phyloP scores from a whole-genome alignment of 2,329 filamentous ascomycete genomes.

The Fusarium duplospermum region DNA sequence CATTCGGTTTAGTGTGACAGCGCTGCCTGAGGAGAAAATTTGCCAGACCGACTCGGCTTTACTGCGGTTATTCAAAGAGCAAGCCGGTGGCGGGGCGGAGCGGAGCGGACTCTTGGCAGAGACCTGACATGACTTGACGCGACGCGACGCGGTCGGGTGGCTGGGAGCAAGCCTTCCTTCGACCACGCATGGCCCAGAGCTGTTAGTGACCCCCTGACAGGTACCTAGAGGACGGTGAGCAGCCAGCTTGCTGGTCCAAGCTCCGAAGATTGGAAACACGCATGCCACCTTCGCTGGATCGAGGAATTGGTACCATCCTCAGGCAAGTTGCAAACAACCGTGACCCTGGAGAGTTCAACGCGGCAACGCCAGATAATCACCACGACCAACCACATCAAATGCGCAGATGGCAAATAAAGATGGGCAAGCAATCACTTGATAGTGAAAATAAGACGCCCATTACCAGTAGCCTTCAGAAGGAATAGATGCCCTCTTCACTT shows the following conservation, averaged over 20 bases:
- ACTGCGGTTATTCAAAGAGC: slow-evolving; percentile 19
- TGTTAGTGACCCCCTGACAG: background rate
- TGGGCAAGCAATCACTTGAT: background rate
- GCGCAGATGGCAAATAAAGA: background rate
- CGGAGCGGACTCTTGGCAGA: slow-evolving; percentile 4
- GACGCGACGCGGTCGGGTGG: background rate
- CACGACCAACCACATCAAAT: background rate
- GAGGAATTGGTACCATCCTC: background rate
- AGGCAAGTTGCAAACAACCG: background rate
- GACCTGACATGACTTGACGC: background rate
- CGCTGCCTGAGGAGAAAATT: slow-evolving; percentile 39
- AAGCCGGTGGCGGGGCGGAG: background rate
- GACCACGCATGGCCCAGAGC: background rate
- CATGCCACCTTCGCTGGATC: background rate
- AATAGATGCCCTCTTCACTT: background rate
- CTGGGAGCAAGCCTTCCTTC: background rate
- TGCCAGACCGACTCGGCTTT: slow-evolving; percentile 17
- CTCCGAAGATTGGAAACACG: background rate
- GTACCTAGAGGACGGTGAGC: background rate
- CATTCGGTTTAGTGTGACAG: slow-evolving; percentile 28
- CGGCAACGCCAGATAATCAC: background rate
- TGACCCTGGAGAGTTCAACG: background rate
- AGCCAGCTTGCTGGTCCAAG: background rate
- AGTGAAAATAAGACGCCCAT: background rate
- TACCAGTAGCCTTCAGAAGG: background rate